Percentiles rank a stretch among this genome's conserved stretches.
Conservation (phyloP, 1,284 basidiomycete genomes). For the Irpex sp. region DNA sequence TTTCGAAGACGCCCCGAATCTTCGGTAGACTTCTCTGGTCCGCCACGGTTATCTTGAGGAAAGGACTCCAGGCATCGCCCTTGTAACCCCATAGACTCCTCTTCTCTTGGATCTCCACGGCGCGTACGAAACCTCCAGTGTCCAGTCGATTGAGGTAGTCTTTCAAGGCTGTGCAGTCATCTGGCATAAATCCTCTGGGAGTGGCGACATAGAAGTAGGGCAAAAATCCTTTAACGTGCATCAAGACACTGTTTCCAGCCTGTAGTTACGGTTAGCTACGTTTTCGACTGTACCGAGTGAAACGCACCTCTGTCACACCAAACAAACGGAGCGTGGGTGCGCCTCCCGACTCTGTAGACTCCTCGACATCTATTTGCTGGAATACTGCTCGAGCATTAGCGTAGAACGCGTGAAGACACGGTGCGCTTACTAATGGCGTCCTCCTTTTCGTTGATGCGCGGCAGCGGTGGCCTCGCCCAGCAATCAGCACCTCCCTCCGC, state of each 20-base stretch:
- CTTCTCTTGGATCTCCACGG: constrained; percentile 59
- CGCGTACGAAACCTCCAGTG: constrained; percentile 38
- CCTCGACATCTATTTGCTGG: constrained; percentile 92
- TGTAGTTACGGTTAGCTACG: constrained; percentile 25
- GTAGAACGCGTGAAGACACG: background rate
- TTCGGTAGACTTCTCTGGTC: constrained; percentile 77
- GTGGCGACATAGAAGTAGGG: constrained; percentile 90
- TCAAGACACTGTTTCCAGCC: constrained; percentile 84
- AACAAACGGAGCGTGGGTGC: constrained; percentile 69
- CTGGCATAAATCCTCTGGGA: constrained; percentile 73
- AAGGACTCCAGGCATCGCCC: constrained; percentile 73
- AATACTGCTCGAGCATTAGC: constrained; percentile 49
- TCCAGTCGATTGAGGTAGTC: constrained; percentile 72
- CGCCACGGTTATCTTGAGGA: constrained; percentile 76
- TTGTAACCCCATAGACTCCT: constrained; percentile 83
- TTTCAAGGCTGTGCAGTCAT: constrained; percentile 62
- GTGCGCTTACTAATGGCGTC: constrained; percentile 51
- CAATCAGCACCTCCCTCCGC: constrained; percentile 70
- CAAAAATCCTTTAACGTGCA: constrained; percentile 73
- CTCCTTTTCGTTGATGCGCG: constrained; percentile 47
- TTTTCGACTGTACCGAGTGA: background rate
- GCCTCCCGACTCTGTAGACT: constrained; percentile 47
- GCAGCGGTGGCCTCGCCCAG: constrained; percentile 72
- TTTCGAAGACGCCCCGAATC: constrained; percentile 87
- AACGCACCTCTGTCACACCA: constrained; percentile 76